These are phyloP conservation scores for Tylopilus orsonianus DNA, from an alignment of 1,284 basidiomycete genomes.

Conservation along the genomic window DNA sequence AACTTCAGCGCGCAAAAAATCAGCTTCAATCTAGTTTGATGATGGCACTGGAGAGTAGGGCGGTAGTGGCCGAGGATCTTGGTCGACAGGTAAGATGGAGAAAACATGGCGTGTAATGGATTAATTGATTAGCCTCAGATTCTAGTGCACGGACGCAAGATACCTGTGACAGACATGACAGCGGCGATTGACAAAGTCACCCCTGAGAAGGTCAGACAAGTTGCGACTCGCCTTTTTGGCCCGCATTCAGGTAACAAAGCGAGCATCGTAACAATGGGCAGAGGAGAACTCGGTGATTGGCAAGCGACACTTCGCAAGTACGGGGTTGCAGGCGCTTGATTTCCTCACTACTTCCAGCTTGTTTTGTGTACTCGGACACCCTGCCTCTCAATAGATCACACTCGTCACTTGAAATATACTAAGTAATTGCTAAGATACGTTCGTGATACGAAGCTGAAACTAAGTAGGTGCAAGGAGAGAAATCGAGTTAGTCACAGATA, in stretches of 20 bases:
- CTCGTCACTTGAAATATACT: neutral
- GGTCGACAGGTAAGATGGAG: conserved; percentile 65
- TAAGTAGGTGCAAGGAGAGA: neutral
- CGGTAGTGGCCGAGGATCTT: conserved; percentile 89
- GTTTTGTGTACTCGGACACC: neutral
- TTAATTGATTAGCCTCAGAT: conserved; percentile 50
- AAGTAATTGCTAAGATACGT: neutral
- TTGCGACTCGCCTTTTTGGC: conserved; percentile 74
- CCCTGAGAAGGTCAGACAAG: conserved; percentile 66
- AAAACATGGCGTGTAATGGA: neutral
- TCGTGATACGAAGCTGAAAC: neutral
- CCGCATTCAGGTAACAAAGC: conserved; percentile 60
- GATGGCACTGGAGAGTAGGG: conserved; percentile 93
- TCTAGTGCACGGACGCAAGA: conserved; percentile 87
- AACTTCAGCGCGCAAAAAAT: conserved; percentile 90
- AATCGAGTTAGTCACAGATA: conserved; percentile 46
- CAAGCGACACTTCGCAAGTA: conserved; percentile 63
- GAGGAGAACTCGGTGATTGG: conserved; percentile 66
- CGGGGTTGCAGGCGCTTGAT: conserved; percentile 47
- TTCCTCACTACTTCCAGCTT: neutral
- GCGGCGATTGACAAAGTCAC: conserved; percentile 84
- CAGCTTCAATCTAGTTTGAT: conserved; percentile 93
- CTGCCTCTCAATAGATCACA: neutral
- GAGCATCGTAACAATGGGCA: conserved; percentile 73
- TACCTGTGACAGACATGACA: conserved; percentile 91